Evolutionary conservation across 148 eudicot species (phyloP).

Genomic region (Pharnaceum exiguum): DNA sequence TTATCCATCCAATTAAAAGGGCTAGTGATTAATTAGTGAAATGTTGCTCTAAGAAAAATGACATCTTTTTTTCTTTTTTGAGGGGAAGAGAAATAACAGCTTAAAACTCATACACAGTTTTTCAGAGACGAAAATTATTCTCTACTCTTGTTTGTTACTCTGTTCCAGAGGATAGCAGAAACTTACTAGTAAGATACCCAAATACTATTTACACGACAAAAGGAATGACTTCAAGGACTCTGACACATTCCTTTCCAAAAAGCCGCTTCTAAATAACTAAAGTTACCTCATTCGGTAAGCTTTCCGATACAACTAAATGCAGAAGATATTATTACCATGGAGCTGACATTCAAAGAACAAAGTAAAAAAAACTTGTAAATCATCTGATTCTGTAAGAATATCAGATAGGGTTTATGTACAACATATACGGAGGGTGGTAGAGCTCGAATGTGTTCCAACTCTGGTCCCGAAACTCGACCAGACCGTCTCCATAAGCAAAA

Average conservation of each 20-base stretch:
- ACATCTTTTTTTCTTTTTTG: too few species aligned
- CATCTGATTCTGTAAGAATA: conserved; percentile 4
- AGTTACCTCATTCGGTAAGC: neutral
- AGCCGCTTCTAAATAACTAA: conserved; percentile 5
- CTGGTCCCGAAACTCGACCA: conserved; percentile 10
- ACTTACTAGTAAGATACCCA: neutral
- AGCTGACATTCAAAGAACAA: conserved; percentile 4
- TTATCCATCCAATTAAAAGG: too few species aligned
- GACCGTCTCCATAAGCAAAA: conserved; percentile 13
- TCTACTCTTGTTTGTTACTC: too few species aligned
- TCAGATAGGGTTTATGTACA: conserved; percentile 23
- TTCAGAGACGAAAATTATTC: too few species aligned
- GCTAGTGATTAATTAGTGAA: too few species aligned
- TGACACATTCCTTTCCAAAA: conserved; percentile 1
- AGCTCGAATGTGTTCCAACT: conserved; percentile 5
- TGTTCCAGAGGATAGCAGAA: neutral
- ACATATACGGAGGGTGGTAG: conserved; percentile 18
- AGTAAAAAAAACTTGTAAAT: conserved; percentile 8
- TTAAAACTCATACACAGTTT: too few species aligned
- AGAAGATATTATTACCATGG: conserved; percentile 11
- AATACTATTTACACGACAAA: conserved; percentile 1
- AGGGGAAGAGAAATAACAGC: too few species aligned
- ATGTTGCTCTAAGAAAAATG: too few species aligned
- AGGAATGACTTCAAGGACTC: neutral
- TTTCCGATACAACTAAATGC: conserved; percentile 14